phyloP scores from a whole-genome alignment of 768 basidiomycete species.

The Mycena albidolilacea region DNA sequence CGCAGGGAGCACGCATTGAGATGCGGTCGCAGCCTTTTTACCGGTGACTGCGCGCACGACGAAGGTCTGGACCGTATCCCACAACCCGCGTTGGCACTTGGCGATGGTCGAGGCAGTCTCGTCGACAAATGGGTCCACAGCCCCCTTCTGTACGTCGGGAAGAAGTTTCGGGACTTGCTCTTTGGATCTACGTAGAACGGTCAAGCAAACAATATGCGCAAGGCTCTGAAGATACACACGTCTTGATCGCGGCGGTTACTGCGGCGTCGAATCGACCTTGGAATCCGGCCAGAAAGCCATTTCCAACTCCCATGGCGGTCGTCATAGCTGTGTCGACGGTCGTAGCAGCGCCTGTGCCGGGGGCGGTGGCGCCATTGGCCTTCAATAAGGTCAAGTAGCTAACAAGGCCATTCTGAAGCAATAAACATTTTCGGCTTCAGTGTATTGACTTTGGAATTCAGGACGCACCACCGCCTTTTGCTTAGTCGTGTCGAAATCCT shows the following conservation, averaged over 20 bases:
- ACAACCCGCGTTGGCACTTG: conserved; percentile 15
- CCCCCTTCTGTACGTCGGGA: conserved; percentile 12
- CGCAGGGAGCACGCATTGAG: background rate
- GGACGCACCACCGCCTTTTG: conserved; percentile 24
- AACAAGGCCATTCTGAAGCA: conserved; percentile 11
- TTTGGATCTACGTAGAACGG: background rate
- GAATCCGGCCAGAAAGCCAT: conserved; percentile 23
- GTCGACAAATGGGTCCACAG: conserved; percentile 10
- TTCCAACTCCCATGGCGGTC: conserved; percentile 9
- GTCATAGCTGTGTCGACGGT: conserved; percentile 24
- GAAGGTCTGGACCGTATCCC: conserved; percentile 7
- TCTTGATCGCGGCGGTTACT: conserved; percentile 1
- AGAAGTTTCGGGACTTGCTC: background rate
- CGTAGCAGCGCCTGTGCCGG: conserved; percentile 8
- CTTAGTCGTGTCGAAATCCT: background rate
- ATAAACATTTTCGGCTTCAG: background rate
- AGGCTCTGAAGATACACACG: conserved; percentile 2
- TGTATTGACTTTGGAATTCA: background rate
- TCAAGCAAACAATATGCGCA: background rate
- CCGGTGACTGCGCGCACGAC: conserved; percentile 18
- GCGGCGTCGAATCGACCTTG: conserved; percentile 6
- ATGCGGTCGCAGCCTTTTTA: background rate
- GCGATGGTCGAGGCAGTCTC: conserved; percentile 23
- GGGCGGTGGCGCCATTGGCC: background rate
- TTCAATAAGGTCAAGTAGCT: conserved; percentile 17